phyloP scores from a whole-genome alignment of 2,329 filamentous ascomycete species.

The Zalaria sp. region DNA sequence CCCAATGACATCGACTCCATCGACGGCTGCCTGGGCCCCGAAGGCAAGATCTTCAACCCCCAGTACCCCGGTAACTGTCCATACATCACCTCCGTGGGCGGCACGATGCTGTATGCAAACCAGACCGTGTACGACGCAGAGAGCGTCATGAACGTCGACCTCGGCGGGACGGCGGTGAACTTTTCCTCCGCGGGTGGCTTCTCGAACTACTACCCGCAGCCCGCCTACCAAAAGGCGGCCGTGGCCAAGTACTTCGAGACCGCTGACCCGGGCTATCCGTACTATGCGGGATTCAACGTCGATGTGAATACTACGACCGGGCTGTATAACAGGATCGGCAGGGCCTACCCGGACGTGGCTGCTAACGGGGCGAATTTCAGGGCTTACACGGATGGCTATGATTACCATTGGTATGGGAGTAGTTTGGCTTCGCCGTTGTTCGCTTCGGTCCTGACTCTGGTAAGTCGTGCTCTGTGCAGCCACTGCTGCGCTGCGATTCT shows the following conservation, averaged over 20 bases:
- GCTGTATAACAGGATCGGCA: constrained; percentile 16
- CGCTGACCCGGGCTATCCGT: constrained; percentile 13
- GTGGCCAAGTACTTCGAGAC: constrained; percentile 8
- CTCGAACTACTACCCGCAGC: constrained; percentile 1
- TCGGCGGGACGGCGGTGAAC: background rate
- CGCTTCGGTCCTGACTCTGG: background rate
- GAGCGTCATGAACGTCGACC: constrained; percentile 1
- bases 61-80: constrained; percentile 3
- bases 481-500: too few species aligned
- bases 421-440: constrained; percentile 3
- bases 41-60: constrained; percentile 24
- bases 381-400: constrained; percentile 13
- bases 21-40: constrained; percentile 27
- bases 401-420: constrained; percentile 17
- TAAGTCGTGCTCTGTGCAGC: background rate
- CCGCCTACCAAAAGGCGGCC: constrained; percentile 1
- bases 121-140: background rate
- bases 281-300: constrained; percentile 9
- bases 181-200: constrained; percentile 1
- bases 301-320: constrained; percentile 10
- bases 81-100: constrained; percentile 3
- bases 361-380: constrained; percentile 5
- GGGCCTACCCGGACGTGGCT: constrained; percentile 15
- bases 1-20: constrained; percentile 11
- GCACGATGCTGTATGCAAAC: background rate